These are phyloP conservation scores for Cenococcum geophilum DNA, from an alignment of 495 filamentous ascomycete genomes.

Conservation along the genomic window DNA sequence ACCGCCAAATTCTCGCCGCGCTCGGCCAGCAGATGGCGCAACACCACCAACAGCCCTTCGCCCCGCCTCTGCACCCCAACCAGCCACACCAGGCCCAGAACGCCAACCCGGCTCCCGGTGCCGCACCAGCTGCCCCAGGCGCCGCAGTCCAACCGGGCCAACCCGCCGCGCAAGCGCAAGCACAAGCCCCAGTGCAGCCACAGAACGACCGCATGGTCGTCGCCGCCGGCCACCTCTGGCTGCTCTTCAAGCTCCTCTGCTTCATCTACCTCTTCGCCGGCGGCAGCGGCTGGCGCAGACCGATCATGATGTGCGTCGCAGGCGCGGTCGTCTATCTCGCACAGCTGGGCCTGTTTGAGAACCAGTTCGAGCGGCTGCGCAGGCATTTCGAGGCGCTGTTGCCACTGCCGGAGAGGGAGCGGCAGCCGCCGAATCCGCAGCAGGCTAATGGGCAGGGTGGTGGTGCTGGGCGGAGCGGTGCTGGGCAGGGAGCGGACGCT, in stretches of 20 bases:
- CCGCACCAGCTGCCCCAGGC: neutral
- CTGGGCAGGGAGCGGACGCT: slow-evolving; percentile 17
- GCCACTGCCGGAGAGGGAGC: slow-evolving; percentile 43
- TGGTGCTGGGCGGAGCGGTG: slow-evolving; percentile 18
- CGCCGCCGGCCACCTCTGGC: slow-evolving; percentile 54
- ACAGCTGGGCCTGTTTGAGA: slow-evolving; percentile 57
- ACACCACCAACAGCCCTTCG: slow-evolving; percentile 7
- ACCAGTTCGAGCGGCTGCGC: slow-evolving; percentile 55
- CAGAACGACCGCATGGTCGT: slow-evolving; percentile 16
- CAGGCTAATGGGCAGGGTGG: neutral
- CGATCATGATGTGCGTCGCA: slow-evolving; percentile 55
- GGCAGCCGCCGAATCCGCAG: slow-evolving; percentile 15
- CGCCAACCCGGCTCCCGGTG: slow-evolving; percentile 9
- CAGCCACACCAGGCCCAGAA: slow-evolving; percentile 14
- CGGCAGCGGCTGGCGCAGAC: slow-evolving; percentile 64
- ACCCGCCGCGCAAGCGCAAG: slow-evolving; percentile 2
- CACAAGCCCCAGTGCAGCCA: neutral
- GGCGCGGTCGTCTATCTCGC: slow-evolving; percentile 56
- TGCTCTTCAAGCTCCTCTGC: slow-evolving; percentile 65
- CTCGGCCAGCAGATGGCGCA: slow-evolving; percentile 25
- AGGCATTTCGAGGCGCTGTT: slow-evolving; percentile 68
- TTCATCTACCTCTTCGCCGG: slow-evolving; percentile 77
- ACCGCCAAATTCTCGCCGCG: slow-evolving; percentile 21
- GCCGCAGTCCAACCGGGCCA: neutral
- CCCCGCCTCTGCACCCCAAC: neutral